Conservation (phyloP, 129 eudicot genomes). For the Flaveria robusta region DNA sequence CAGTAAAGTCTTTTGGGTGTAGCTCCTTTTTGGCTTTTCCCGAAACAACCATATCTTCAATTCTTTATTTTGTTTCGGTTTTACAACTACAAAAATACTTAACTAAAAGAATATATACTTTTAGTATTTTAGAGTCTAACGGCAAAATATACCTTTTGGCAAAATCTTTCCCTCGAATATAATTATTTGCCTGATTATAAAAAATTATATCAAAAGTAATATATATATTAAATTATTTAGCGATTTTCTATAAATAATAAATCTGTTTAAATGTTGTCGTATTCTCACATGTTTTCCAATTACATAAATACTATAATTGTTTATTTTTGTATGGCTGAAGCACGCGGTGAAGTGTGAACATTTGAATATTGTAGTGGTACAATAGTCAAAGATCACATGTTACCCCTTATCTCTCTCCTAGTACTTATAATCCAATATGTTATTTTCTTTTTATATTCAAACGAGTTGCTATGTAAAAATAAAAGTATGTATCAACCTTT, state of each 20-base stretch:
- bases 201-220: neutral
- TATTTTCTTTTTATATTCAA: neutral
- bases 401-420: neutral
- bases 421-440: neutral
- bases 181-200: neutral
- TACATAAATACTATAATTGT: neutral
- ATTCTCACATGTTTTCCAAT: neutral
- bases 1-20: neutral
- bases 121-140: neutral
- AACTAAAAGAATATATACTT: neutral
- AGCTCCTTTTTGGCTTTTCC: neutral
- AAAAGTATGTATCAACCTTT: too few relatives aligned
- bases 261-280: neutral
- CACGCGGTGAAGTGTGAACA: neutral
- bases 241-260: neutral
- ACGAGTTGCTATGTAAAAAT: too few relatives aligned
- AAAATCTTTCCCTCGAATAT: neutral
- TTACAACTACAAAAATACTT: neutral
- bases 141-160: slow-evolving; percentile 1
- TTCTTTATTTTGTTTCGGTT: neutral
- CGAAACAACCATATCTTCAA: neutral
- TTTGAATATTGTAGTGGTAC: neutral
- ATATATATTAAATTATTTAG: too few relatives aligned
- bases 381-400: slow-evolving; percentile 12
- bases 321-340: neutral